A percentile compares a stretch with the other conserved stretches of the same genome.
Conservation (phyloP, 305 asterid species). For the Fraxinus ornus region DNA sequence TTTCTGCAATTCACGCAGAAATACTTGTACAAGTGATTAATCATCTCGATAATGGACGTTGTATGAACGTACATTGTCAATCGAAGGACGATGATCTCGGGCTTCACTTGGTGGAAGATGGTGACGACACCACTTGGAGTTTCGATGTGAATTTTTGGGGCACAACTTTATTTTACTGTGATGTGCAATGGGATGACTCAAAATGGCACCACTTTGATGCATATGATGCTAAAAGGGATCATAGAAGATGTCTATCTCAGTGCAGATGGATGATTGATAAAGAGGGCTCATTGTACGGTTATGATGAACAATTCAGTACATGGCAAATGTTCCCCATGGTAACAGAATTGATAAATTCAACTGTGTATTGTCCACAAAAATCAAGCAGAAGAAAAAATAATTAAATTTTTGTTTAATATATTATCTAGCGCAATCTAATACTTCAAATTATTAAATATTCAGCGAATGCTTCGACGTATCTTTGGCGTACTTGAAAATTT, state of each 20-base stretch:
- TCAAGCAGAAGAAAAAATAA: background rate
- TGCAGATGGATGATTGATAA: constrained; percentile 45
- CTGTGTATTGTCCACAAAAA: background rate
- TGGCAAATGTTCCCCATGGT: constrained; percentile 38
- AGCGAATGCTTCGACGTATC: too few relatives aligned
- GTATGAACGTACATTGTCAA: constrained; percentile 40
- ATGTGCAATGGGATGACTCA: constrained; percentile 33
- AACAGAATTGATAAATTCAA: background rate
- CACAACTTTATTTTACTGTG: constrained; percentile 47
- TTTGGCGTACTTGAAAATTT: background rate
- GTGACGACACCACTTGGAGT: constrained; percentile 28
- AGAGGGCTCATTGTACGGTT: constrained; percentile 31
- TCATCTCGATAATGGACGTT: constrained; percentile 21
- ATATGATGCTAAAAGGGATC: constrained; percentile 34
- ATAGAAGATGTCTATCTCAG: constrained; percentile 21
- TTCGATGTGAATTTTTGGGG: constrained; percentile 32
- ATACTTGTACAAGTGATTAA: constrained; percentile 37
- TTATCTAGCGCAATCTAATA: background rate
- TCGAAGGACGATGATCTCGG: constrained; percentile 45
- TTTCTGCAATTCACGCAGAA: constrained; percentile 9
- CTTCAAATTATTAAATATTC: background rate
- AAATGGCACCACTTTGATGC: constrained; percentile 44
- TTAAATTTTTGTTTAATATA: too few relatives aligned
- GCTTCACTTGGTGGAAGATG: constrained; percentile 30
- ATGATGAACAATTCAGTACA: constrained; percentile 17